These are phyloP conservation scores for Fusarium tuaranense DNA, from an alignment of 2,329 filamentous ascomycete genomes.

Conservation along the genomic window DNA sequence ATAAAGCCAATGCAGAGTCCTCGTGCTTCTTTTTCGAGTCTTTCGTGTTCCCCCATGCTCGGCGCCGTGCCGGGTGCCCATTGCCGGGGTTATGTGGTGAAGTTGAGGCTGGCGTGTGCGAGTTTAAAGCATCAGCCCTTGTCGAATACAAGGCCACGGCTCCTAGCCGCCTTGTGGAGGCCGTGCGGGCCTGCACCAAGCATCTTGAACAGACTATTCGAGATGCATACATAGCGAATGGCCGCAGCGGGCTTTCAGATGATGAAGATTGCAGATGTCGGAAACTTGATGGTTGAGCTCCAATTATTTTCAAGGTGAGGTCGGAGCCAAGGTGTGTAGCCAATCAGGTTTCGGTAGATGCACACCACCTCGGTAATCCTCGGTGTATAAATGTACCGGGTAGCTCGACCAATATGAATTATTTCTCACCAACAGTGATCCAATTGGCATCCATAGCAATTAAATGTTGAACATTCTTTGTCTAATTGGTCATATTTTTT, in stretches of 20 bases:
- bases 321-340: constrained; percentile 23
- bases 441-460: background rate
- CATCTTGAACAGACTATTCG: constrained; percentile 52
- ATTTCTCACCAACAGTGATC: background rate
- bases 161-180: constrained; percentile 33
- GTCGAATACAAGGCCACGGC: constrained; percentile 42
- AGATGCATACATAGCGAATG: constrained; percentile 49
- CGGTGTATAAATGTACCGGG: constrained; percentile 22
- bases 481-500: background rate
- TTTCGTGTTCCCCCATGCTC: constrained; percentile 9
- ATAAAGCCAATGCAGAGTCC: constrained; percentile 48
- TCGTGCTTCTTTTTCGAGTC: constrained; percentile 13
- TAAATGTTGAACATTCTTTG: background rate
- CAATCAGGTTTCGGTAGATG: constrained; percentile 27
- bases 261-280: constrained; percentile 14
- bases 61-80: constrained; percentile 6
- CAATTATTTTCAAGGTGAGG: constrained; percentile 40
- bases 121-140: constrained; percentile 24
- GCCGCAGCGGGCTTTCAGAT: constrained; percentile 11
- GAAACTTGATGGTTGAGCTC: constrained; percentile 17
- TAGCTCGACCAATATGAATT: background rate
- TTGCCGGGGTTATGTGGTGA: constrained; percentile 10
- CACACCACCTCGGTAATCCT: constrained; percentile 29
- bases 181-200: constrained; percentile 43
- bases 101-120: constrained; percentile 11